phyloP scores from a whole-genome alignment of 1,139 yeast species.

The Blastobotrys aristatus region DNA sequence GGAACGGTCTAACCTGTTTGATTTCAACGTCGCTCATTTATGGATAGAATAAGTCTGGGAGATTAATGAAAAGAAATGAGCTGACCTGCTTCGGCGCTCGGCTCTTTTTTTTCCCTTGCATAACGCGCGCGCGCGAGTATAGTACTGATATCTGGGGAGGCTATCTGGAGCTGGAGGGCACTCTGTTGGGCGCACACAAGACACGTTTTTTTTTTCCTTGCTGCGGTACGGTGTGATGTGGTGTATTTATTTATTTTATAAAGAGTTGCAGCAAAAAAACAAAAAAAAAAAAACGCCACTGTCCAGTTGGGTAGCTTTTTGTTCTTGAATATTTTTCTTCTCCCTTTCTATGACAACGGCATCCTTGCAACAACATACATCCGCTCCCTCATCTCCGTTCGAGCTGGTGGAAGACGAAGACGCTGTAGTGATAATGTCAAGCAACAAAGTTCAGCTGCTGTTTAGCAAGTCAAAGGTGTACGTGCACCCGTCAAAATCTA shows the following conservation, averaged over 20 bases:
- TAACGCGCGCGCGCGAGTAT: too few relatives aligned
- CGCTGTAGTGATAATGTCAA: slow-evolving; percentile 6
- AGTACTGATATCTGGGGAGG: too few relatives aligned
- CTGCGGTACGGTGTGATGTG: too few relatives aligned
- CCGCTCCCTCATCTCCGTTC: background rate
- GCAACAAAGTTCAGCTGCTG: slow-evolving; percentile 30
- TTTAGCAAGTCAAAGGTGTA: slow-evolving; percentile 45
- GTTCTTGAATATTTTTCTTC: too few relatives aligned
- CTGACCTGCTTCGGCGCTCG: too few relatives aligned
- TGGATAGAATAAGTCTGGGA: too few relatives aligned
- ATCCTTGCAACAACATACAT: background rate
- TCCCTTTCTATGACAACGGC: background rate
- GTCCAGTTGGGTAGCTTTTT: too few relatives aligned
- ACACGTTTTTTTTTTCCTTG: background rate
- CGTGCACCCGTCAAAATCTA: slow-evolving; percentile 71
- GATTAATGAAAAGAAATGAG: too few relatives aligned
- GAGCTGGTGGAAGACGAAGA: slow-evolving; percentile 2
- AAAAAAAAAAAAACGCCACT: background rate
- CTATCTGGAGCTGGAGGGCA: too few relatives aligned
- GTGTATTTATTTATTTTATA: too few relatives aligned
- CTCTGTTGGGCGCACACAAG: too few relatives aligned
- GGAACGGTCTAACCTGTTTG: background rate
- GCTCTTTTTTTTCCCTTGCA: too few relatives aligned
- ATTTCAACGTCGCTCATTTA: background rate
- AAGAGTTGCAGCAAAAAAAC: slow-evolving; percentile 4